phyloP scores from a whole-genome alignment of 768 basidiomycete species.

The Naganishia onofrii region DNA sequence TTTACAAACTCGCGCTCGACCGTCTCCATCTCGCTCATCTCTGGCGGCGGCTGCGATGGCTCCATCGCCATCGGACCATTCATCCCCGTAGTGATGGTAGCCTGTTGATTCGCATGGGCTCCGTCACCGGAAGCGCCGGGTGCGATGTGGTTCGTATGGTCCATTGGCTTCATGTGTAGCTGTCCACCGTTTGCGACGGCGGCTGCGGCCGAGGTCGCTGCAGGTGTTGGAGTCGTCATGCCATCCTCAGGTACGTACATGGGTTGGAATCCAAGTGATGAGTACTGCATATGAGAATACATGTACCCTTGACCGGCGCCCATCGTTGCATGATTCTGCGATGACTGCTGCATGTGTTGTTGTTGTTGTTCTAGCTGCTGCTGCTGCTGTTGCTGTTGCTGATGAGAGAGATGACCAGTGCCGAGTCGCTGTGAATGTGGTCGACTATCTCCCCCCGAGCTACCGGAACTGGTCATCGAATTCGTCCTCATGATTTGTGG shows the following conservation, averaged over 20 bases:
- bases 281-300: conserved; percentile 9
- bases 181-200: background rate
- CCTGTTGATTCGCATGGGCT: background rate
- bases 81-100: no score
- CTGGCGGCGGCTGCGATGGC: background rate
- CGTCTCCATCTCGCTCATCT: conserved; percentile 22
- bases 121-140: background rate
- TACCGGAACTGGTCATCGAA: conserved; percentile 13
- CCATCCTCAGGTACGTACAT: background rate
- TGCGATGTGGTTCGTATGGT: background rate
- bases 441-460: background rate
- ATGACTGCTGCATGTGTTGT: background rate
- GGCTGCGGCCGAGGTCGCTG: background rate
- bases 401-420: background rate
- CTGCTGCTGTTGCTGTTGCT: background rate
- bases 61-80: background rate
- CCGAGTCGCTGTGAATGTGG: background rate
- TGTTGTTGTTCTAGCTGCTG: background rate
- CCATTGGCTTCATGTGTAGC: background rate
- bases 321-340: background rate
- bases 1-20: conserved; percentile 24
- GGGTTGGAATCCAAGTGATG: background rate
- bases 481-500: background rate
- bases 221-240: background rate
- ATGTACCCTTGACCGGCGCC: background rate